phyloP scores from a whole-genome alignment of 2,329 filamentous ascomycete species.

The Bipolaris gigantea region DNA sequence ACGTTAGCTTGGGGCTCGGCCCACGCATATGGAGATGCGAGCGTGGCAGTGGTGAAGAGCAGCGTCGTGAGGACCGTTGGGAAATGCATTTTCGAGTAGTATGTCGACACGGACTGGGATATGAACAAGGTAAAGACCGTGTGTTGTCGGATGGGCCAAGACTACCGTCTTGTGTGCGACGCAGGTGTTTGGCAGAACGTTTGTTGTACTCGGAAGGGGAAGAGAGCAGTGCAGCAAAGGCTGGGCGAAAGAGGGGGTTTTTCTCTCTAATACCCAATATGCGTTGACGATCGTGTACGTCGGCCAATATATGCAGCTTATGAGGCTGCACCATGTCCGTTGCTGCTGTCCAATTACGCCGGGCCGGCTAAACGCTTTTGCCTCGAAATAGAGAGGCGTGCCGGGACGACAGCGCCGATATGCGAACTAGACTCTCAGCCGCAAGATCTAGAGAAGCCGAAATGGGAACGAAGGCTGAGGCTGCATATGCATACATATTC shows the following conservation, averaged over 20 bases:
- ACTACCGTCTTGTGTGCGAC: not conserved
- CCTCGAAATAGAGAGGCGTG: not conserved
- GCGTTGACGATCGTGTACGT: not conserved
- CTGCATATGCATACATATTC: not conserved
- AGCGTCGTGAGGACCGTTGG: constrained; percentile 14
- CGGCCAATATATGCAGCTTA: not conserved
- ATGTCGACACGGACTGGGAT: not conserved
- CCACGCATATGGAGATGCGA: constrained; percentile 24
- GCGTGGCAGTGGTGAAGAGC: constrained; percentile 16
- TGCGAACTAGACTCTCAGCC: not conserved
- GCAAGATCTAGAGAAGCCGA: not conserved
- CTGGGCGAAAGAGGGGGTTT: not conserved
- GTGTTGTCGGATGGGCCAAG: constrained; percentile 3
- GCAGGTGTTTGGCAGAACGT: not conserved
- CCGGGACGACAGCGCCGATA: not conserved
- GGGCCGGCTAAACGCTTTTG: not conserved
- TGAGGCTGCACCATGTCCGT: constrained; percentile 1
- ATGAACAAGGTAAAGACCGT: not conserved
- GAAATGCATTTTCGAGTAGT: constrained; percentile 23
- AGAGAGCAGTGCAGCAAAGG: not conserved
- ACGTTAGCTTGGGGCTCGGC: constrained; percentile 17
- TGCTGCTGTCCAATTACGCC: not conserved
- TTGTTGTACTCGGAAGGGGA: not conserved
- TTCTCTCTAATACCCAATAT: not conserved
- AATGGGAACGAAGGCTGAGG: not conserved